A percentile compares a stretch with the other conserved stretches of the same genome.
Evolutionary conservation across 768 basidiomycete species (phyloP).

Genomic region (Suillus subluteus): DNA sequence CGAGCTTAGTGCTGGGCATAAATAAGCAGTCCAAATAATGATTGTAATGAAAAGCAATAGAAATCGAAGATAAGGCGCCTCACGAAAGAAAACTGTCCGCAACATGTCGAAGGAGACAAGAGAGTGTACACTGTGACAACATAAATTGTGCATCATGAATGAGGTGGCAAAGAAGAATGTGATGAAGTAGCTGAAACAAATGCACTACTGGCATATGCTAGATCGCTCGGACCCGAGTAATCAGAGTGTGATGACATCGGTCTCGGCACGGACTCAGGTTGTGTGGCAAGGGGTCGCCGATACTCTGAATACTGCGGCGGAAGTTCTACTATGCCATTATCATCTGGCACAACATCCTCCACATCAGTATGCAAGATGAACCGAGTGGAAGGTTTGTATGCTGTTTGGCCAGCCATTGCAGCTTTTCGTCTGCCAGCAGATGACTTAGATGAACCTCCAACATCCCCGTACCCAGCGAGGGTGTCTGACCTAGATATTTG

Average conservation of each 20-base stretch:
- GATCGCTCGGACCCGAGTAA: conserved; percentile 12
- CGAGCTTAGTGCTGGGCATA: conserved; percentile 9
- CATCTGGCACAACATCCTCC: conserved; percentile 55
- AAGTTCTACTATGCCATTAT: conserved; percentile 66
- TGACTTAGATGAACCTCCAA: conserved; percentile 26
- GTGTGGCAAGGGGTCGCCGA: conserved; percentile 28
- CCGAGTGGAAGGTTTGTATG: conserved; percentile 48
- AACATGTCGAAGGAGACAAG: conserved; percentile 4
- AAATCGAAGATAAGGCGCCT: background rate
- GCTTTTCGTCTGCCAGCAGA: conserved; percentile 57
- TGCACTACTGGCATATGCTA: conserved; percentile 20
- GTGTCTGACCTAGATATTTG: conserved; percentile 25
- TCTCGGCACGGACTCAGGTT: conserved; percentile 13
- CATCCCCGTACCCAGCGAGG: conserved; percentile 23
- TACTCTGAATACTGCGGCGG: conserved; percentile 73
- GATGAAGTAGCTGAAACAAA: conserved; percentile 11
- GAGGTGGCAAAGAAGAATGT: conserved; percentile 17
- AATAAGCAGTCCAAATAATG: conserved; percentile 13
- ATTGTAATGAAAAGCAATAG: background rate
- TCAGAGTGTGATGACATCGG: conserved; percentile 19
- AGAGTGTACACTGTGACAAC: background rate
- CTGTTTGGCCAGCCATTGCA: conserved; percentile 49
- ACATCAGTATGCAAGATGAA: conserved; percentile 73
- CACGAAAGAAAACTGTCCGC: conserved; percentile 7
- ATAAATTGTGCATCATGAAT: conserved; percentile 11